These are phyloP conservation scores for Aspergillus biplanus DNA, from an alignment of 495 filamentous ascomycete species.

Conservation along the genomic window DNA sequence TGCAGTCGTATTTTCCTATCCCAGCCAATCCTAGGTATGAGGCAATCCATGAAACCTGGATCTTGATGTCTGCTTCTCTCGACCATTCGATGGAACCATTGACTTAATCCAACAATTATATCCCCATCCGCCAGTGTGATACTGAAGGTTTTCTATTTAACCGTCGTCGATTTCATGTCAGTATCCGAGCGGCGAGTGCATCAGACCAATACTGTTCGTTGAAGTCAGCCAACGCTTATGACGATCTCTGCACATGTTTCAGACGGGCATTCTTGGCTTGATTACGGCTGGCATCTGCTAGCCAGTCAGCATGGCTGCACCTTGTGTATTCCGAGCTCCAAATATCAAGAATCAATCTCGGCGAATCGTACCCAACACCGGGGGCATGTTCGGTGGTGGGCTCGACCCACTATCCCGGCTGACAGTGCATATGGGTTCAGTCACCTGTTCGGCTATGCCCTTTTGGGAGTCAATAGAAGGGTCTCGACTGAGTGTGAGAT, in stretches of 20 bases:
- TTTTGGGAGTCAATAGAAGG: slow-evolving; percentile 19
- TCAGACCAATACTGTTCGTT: slow-evolving; percentile 3
- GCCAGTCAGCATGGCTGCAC: slow-evolving; percentile 10
- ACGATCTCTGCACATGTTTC: slow-evolving; percentile 17
- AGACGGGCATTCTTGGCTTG: slow-evolving; percentile 1
- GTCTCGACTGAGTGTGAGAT: slow-evolving; percentile 9
- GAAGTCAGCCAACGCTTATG: background rate
- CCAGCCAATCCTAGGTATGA: background rate
- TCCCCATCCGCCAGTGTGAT: no score
- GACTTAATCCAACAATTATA: background rate
- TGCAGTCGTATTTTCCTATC: background rate
- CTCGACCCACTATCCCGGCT: slow-evolving; percentile 27
- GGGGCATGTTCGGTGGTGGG: slow-evolving; percentile 5
- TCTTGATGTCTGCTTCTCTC: background rate
- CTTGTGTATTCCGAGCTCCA: slow-evolving; percentile 10
- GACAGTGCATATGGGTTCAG: slow-evolving; percentile 29
- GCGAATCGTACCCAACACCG: slow-evolving; percentile 3
- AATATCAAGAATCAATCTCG: slow-evolving; percentile 17
- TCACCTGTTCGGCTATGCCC: slow-evolving; percentile 29
- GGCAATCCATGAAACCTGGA: background rate
- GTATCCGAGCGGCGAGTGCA: slow-evolving; percentile 1
- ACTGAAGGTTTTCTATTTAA: background rate
- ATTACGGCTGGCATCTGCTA: slow-evolving; percentile 9
- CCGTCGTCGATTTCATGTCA: background rate
- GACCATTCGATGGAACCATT: no score